phyloP scores from a whole-genome alignment of 345 rosid species.

The Turritis glabra region DNA sequence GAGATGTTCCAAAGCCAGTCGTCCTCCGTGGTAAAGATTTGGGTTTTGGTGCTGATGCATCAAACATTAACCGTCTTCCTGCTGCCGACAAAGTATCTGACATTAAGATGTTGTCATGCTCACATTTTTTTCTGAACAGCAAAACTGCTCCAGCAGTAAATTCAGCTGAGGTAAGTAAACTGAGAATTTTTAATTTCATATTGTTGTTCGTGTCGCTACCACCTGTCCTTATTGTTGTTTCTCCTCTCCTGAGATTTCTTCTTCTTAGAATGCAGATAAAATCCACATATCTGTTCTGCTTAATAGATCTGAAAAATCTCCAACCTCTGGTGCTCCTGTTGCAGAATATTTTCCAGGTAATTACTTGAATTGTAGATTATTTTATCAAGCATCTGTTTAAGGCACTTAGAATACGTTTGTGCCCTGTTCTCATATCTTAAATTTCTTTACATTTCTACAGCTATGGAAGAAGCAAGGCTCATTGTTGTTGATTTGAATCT shows the following conservation, averaged over 20 bases:
- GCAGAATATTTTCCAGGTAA: conserved; percentile 82
- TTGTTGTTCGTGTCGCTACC: not conserved
- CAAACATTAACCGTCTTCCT: conserved; percentile 47
- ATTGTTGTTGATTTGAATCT: conserved; percentile 66
- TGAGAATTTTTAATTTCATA: not conserved
- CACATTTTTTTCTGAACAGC: conserved; percentile 56
- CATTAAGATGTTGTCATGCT: conserved; percentile 48
- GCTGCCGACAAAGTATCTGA: conserved; percentile 45
- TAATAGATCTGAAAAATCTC: conserved; percentile 57
- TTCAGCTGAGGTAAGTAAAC: conserved; percentile 65
- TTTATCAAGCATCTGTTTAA: not conserved
- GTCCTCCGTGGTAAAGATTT: conserved; percentile 59
- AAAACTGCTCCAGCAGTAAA: conserved; percentile 43
- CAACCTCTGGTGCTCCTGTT: conserved; percentile 51
- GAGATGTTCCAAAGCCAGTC: conserved; percentile 48
- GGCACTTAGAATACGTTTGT: not conserved
- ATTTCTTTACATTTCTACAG: conserved; percentile 42
- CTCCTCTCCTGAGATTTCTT: conserved; percentile 38
- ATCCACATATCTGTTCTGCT: conserved; percentile 67
- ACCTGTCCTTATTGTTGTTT: conserved; percentile 2
- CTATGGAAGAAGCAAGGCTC: conserved; percentile 66
- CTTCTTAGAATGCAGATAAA: conserved; percentile 81
- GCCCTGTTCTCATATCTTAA: conserved; percentile 2
- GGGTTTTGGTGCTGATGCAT: conserved; percentile 50
- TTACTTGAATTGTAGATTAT: conserved; percentile 14